phyloP scores from a whole-genome alignment of 129 eudicot genomes.

The Silybum marianum region DNA sequence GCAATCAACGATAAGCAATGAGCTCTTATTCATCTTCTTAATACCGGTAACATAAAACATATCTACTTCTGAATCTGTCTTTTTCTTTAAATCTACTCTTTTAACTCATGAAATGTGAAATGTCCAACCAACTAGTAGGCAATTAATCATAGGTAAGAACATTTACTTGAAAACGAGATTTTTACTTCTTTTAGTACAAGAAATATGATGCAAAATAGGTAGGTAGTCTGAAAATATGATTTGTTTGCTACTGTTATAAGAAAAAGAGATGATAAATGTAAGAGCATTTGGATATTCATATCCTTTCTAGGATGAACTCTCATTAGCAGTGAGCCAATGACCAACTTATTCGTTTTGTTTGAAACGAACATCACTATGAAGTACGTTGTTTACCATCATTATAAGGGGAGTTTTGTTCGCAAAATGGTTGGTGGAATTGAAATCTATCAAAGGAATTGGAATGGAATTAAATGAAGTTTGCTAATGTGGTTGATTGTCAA shows the following conservation, averaged over 20 bases:
- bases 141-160: not conserved
- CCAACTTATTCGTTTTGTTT: not conserved
- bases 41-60: conserved; percentile 9
- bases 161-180: conserved; percentile 2
- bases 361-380: not conserved
- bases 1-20: conserved; percentile 3
- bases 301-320: not conserved
- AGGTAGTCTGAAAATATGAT: not conserved
- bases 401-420: not conserved
- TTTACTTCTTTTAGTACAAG: not conserved
- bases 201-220: conserved; percentile 10
- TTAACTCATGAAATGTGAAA: not conserved
- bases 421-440: not conserved
- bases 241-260: not conserved
- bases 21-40: conserved; percentile 8
- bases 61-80: not conserved
- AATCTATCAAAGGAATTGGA: not conserved
- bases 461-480: not conserved
- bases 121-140: not conserved
- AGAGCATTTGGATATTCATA: conserved; percentile 11
- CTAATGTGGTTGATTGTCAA: not conserved
- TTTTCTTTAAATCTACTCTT: not conserved
- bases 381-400: not conserved
- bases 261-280: conserved; percentile 5
- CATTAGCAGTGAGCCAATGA: not conserved